phyloP scores from a whole-genome alignment of 1,139 yeast genomes.

The Saccharomycopsis hybrid region DNA sequence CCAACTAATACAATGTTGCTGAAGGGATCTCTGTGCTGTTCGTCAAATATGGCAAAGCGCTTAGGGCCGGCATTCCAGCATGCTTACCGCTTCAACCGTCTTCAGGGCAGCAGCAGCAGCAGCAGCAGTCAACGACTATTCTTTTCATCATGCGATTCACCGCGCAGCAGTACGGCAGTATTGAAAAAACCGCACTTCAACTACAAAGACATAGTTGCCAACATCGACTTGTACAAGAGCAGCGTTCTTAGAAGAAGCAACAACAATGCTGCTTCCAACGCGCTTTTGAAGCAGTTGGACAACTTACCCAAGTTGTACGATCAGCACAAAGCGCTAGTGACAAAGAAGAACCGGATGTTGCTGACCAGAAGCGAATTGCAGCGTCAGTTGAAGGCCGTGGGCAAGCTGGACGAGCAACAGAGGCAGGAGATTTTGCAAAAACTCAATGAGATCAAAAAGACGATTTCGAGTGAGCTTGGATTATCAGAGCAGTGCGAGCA shows the following conservation, averaged over 20 bases:
- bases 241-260: constrained; percentile 31
- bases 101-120: too few relatives aligned
- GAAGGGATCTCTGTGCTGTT: too few relatives aligned
- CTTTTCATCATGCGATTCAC: too few relatives aligned
- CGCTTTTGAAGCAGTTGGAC: too few relatives aligned
- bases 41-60: too few relatives aligned
- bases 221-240: constrained; percentile 35
- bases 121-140: too few relatives aligned
- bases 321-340: background rate
- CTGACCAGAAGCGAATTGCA: background rate
- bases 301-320: background rate
- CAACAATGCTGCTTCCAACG: too few relatives aligned
- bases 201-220: constrained; percentile 38
- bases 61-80: too few relatives aligned
- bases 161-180: constrained; percentile 9
- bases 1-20: too few relatives aligned
- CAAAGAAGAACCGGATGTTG: too few relatives aligned
- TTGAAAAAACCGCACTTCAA: constrained; percentile 42
- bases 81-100: too few relatives aligned
- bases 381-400: background rate
- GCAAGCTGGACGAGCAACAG: too few relatives aligned
- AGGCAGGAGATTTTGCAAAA: background rate
- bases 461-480: background rate
- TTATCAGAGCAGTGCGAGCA: constrained; percentile 28
- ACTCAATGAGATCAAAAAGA: background rate